A percentile compares a stretch with the other conserved stretches of the same genome.
Evolutionary conservation across 306 rosid species (phyloP).

Genomic region (Carpinus viminea): DNA sequence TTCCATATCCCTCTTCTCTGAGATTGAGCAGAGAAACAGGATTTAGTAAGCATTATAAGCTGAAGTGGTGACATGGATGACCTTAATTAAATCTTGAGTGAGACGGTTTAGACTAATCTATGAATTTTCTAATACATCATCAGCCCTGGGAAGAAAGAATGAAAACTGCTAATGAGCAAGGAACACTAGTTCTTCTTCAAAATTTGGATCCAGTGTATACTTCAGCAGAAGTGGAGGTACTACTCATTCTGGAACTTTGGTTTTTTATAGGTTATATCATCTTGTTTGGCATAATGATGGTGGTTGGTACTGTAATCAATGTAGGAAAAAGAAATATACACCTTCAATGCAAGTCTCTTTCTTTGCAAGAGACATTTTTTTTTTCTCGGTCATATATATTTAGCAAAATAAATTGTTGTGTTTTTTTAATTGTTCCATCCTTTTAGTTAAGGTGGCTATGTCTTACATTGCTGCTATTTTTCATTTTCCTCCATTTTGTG

Average conservation of each 20-base stretch:
- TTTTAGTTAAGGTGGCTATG: neutral
- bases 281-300: neutral
- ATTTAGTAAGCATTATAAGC: neutral
- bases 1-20: neutral
- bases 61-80: neutral
- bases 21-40: neutral
- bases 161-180: conserved; percentile 60
- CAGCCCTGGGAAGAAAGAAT: conserved; percentile 88
- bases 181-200: conserved; percentile 70
- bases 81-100: conserved; percentile 1
- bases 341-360: neutral
- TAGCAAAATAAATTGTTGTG: neutral
- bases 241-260: conserved; percentile 19
- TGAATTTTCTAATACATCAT: conserved; percentile 21
- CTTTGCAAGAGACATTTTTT: neutral
- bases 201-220: conserved; percentile 80
- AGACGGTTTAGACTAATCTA: conserved; percentile 17
- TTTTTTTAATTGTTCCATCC: neutral
- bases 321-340: neutral
- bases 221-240: conserved; percentile 82
- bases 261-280: neutral
- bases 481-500: neutral
- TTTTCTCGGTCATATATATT: neutral
- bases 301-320: neutral
- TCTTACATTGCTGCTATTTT: neutral